A percentile compares a stretch with the other conserved stretches of the same genome.
These are phyloP conservation scores for Diplodia scrobiculata DNA, from an alignment of 2,329 filamentous ascomycete species.

Conservation along the genomic window DNA sequence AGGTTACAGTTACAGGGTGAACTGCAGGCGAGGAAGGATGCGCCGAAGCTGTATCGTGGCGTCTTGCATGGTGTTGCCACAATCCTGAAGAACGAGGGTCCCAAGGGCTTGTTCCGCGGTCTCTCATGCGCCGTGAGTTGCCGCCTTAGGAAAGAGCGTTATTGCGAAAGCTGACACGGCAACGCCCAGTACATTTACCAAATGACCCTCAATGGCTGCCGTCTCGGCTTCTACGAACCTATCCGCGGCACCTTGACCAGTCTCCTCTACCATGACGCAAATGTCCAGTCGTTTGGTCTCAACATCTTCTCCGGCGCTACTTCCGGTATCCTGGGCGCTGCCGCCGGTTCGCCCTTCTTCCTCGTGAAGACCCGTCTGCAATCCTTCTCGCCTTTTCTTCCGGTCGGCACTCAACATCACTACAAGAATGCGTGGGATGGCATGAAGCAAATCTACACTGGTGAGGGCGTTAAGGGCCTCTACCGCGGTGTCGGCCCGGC, in stretches of 20 bases:
- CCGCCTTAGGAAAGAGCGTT: slow-evolving; percentile 3
- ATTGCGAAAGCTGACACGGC: slow-evolving; percentile 30
- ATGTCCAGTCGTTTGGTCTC: slow-evolving; percentile 80
- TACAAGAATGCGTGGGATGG: slow-evolving; percentile 88
- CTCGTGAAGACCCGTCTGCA: slow-evolving; percentile 95
- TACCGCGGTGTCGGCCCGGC: slow-evolving; percentile 91
- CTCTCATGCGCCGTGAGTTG: slow-evolving; percentile 72
- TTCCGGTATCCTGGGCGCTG: slow-evolving; percentile 87
- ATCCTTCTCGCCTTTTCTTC: slow-evolving; percentile 87
- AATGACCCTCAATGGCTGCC: slow-evolving; percentile 92
- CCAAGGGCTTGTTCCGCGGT: slow-evolving; percentile 82
- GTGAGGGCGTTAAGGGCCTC: slow-evolving; percentile 76
- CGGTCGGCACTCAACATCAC: slow-evolving; percentile 93
- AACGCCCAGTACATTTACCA: slow-evolving; percentile 79
- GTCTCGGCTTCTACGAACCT: slow-evolving; percentile 96
- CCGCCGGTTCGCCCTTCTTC: slow-evolving; percentile 95
- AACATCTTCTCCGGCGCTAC: slow-evolving; percentile 92
- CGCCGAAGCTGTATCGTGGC: slow-evolving; percentile 84
- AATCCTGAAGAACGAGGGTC: slow-evolving; percentile 86
- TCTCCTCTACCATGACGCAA: slow-evolving; percentile 69
- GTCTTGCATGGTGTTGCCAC: slow-evolving; percentile 88
- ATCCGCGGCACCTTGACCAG: slow-evolving; percentile 72
- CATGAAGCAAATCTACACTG: slow-evolving; percentile 72
- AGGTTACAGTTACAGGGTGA: slow-evolving; percentile 97
- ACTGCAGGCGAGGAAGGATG: slow-evolving; percentile 80